Evolutionary conservation across 495 filamentous ascomycete genomes (phyloP).

Genomic region (Penicillium macrosclerotiorum): DNA sequence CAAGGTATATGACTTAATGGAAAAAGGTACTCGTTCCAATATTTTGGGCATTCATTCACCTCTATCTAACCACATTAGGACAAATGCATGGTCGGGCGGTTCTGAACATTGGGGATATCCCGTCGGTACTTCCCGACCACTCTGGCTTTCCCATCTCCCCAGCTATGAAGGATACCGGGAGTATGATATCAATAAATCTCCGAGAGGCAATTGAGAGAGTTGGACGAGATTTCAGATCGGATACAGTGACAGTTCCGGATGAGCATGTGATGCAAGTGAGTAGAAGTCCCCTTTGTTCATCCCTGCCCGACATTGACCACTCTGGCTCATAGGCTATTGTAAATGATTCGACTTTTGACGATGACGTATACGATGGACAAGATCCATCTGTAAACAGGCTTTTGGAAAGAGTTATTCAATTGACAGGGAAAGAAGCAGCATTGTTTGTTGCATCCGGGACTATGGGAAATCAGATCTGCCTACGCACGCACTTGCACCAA

Average conservation of each 20-base stretch:
- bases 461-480: neutral
- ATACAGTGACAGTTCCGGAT: neutral
- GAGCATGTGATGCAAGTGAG: neutral
- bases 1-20: too few relatives aligned
- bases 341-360: neutral
- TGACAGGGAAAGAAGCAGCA: neutral
- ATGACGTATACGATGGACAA: neutral
- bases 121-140: too few relatives aligned
- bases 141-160: too few relatives aligned
- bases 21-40: too few relatives aligned
- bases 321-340: constrained; percentile 1
- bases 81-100: too few relatives aligned
- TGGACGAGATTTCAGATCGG: neutral
- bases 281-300: too few relatives aligned
- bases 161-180: too few relatives aligned
- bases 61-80: too few relatives aligned
- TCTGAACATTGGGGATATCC: too few relatives aligned
- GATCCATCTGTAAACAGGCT: neutral
- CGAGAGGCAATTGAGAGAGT: neutral
- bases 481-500: neutral
- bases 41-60: too few relatives aligned
- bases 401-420: neutral
- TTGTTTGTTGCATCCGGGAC: neutral
- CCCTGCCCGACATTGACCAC: neutral
- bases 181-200: too few relatives aligned